These are phyloP conservation scores for Paracoccidioides lutzii DNA, from an alignment of 2,329 filamentous ascomycete species.

Conservation along the genomic window DNA sequence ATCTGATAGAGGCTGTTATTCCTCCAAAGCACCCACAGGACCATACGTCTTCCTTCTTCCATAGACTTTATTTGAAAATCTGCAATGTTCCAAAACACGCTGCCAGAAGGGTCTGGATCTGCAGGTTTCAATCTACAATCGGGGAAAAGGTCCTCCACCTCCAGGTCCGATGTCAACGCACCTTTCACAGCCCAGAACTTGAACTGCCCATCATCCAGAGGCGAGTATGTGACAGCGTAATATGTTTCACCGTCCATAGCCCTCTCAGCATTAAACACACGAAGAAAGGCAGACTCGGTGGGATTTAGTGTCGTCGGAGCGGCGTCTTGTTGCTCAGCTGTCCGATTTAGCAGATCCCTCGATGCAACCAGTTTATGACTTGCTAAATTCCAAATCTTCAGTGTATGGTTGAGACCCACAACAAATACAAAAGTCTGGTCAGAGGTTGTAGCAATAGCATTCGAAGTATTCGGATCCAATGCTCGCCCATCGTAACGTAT, in stretches of 20 bases:
- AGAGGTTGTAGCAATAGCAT: constrained; percentile 33
- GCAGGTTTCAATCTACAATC: constrained; percentile 52
- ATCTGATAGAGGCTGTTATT: constrained; percentile 68
- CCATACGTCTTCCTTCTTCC: constrained; percentile 42
- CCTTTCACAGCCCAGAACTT: constrained; percentile 78
- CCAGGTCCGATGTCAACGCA: constrained; percentile 42
- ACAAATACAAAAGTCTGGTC: constrained; percentile 51
- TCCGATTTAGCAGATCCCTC: constrained; percentile 62
- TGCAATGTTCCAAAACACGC: constrained; percentile 65
- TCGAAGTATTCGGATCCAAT: constrained; percentile 32
- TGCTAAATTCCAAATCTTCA: constrained; percentile 82
- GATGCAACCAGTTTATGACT: constrained; percentile 65
- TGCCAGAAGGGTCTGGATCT: constrained; percentile 47
- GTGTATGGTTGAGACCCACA: constrained; percentile 73
- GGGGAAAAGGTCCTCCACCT: constrained; percentile 60
- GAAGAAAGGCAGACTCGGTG: constrained; percentile 61
- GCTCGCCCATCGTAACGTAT: constrained; percentile 30
- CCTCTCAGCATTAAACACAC: constrained; percentile 49
- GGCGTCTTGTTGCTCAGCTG: constrained; percentile 52
- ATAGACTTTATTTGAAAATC: constrained; percentile 55
- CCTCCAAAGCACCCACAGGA: constrained; percentile 70
- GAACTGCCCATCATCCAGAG: constrained; percentile 76
- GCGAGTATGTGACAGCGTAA: constrained; percentile 71
- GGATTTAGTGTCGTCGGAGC: constrained; percentile 69
- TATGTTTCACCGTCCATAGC: constrained; percentile 38